These are phyloP conservation scores for Akebia trifoliata DNA, from an alignment of 164 flowering plant species.

Conservation along the genomic window DNA sequence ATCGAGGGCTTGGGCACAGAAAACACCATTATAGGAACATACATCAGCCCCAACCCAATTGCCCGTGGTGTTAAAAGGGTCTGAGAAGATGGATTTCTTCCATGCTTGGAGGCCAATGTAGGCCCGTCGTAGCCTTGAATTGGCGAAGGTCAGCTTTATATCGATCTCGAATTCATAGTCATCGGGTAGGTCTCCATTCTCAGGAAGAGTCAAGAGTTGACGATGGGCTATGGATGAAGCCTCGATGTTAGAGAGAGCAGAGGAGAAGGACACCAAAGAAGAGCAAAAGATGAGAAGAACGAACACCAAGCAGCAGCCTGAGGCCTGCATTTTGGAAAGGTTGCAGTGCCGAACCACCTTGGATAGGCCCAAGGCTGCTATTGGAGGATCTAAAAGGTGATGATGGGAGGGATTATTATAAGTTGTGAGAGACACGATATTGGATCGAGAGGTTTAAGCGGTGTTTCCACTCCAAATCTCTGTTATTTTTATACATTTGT, in stretches of 20 bases:
- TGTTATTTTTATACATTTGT: no score
- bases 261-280: neutral
- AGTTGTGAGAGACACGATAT: neutral
- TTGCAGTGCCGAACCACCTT: neutral
- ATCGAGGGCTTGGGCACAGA: conserved; percentile 19
- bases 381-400: neutral
- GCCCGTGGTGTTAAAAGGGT: conserved; percentile 24
- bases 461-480: no score
- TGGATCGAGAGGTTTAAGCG: no score
- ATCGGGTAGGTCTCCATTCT: conserved; percentile 11
- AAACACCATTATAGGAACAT: conserved; percentile 28
- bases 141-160: conserved; percentile 10
- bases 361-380: conserved; percentile 11
- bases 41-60: conserved; percentile 33
- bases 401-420: neutral
- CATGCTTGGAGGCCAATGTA: conserved; percentile 32
- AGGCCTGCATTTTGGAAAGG: conserved; percentile 20
- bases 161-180: conserved; percentile 17
- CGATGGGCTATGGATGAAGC: conserved; percentile 16
- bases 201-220: conserved; percentile 14
- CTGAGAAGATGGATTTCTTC: conserved; percentile 28
- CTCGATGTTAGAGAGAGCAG: conserved; percentile 11
- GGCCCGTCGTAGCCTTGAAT: conserved; percentile 23
- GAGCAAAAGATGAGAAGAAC: conserved; percentile 5
- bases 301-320: conserved; percentile 19